These are phyloP conservation scores for Coccomyxa subellipsoidea DNA, from an alignment of 163 green algal genomes.

Conservation along the genomic window DNA sequence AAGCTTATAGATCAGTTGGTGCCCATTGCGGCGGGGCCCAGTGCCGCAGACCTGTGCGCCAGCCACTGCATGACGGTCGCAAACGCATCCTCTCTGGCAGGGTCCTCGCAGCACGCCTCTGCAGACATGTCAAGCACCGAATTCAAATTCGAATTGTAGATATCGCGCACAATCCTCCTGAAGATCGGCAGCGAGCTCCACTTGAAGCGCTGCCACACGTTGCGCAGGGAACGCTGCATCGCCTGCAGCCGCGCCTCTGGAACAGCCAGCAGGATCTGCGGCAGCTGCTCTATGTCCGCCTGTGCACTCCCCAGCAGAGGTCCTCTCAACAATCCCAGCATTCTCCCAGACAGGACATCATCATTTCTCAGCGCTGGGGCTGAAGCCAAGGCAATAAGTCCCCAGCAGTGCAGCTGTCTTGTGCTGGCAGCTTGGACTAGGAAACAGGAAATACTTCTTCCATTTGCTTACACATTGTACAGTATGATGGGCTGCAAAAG, in stretches of 20 bases:
- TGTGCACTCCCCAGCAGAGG: not conserved
- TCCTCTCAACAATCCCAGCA: not conserved
- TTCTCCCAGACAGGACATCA: not conserved
- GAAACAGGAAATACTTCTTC: not conserved
- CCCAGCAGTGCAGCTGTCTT: not conserved
- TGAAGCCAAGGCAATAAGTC: not conserved
- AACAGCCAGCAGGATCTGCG: constrained; percentile 1
- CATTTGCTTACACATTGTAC: not conserved
- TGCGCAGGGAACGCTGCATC: not conserved
- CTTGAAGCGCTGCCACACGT: constrained; percentile 1
- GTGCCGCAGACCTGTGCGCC: not conserved
- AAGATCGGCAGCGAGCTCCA: constrained; percentile 8
- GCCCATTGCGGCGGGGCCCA: not conserved
- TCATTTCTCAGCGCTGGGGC: not conserved
- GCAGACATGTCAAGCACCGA: not conserved
- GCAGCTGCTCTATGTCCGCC: not conserved
- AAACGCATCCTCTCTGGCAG: not conserved
- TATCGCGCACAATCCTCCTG: not conserved
- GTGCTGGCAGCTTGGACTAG: too few species aligned
- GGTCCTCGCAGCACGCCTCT: not conserved
- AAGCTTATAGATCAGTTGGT: not conserved
- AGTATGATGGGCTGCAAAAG: not conserved
- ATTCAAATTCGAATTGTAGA: not conserved
- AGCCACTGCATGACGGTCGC: constrained; percentile 1
- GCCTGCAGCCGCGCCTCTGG: not conserved